Evolutionary conservation across 495 filamentous ascomycete species (phyloP).

Genomic region (Penicillium mononematosum): DNA sequence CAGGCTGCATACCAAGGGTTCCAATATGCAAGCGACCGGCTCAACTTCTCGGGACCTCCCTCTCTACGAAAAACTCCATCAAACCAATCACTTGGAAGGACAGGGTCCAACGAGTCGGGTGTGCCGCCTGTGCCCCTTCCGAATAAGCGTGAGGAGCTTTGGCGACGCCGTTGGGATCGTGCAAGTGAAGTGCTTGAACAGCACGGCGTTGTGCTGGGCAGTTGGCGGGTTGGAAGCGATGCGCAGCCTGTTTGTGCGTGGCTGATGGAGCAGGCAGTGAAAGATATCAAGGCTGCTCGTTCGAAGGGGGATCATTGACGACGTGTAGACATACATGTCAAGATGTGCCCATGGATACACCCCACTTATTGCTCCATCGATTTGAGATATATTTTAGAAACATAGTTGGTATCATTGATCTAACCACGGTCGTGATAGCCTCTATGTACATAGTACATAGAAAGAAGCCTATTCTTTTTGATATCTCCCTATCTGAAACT

Average conservation of each 20-base stretch:
- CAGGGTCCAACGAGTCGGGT: conserved; percentile 19
- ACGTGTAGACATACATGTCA: not conserved
- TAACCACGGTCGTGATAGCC: not conserved
- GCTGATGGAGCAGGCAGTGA: conserved; percentile 49
- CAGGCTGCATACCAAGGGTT: conserved; percentile 32
- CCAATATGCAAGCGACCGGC: conserved; percentile 38
- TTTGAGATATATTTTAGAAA: not conserved
- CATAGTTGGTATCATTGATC: not conserved
- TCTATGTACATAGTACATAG: not conserved
- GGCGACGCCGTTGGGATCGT: conserved; percentile 73
- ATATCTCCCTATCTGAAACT: not conserved
- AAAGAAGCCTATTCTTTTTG: not conserved
- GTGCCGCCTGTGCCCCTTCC: conserved; percentile 32
- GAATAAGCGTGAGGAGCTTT: conserved; percentile 81
- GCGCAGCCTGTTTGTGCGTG: conserved; percentile 57
- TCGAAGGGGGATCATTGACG: not conserved
- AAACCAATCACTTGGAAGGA: conserved; percentile 26
- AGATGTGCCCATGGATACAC: not conserved
- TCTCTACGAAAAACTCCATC: conserved; percentile 30
- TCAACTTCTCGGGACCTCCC: conserved; percentile 25
- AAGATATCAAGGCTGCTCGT: conserved; percentile 17
- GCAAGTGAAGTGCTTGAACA: conserved; percentile 68
- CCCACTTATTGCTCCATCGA: not conserved
- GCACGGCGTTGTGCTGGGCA: conserved; percentile 71
- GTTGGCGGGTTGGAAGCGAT: conserved; percentile 85